phyloP scores from a whole-genome alignment of 2,329 filamentous ascomycete species.

The Fusarium chlamydosporum region DNA sequence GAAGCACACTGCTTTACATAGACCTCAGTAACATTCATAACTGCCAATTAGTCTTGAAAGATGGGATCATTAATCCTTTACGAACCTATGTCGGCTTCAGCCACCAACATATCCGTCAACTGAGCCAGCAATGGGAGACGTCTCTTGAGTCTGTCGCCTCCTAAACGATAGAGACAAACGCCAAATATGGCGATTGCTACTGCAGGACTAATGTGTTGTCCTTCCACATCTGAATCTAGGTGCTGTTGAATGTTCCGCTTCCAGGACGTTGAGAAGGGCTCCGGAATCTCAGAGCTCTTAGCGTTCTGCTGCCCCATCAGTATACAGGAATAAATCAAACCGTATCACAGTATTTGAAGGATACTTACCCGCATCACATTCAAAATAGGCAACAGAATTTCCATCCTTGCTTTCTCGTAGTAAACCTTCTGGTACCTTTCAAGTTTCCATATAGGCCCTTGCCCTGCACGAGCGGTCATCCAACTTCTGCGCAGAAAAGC shows the following conservation, averaged over 20 bases:
- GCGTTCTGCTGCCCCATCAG: neutral
- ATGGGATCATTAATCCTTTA: neutral
- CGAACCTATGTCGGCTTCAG: neutral
- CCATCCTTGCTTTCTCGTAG: neutral
- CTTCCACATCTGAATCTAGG: neutral
- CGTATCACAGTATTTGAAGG: neutral
- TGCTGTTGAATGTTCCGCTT: neutral
- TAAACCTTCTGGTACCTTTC: too few relatives aligned
- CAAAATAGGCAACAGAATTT: neutral
- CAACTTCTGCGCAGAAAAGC: too few relatives aligned
- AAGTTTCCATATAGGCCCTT: too few relatives aligned
- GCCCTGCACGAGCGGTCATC: too few relatives aligned
- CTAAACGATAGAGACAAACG: neutral
- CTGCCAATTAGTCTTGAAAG: rapidly evolving
- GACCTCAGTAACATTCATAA: neutral
- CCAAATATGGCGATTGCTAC: neutral
- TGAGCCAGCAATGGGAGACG: neutral
- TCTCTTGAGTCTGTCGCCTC: neutral
- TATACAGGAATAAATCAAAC: neutral
- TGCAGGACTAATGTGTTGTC: neutral
- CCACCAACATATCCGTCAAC: neutral
- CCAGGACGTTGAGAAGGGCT: neutral
- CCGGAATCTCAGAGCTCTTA: neutral
- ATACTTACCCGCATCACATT: neutral
- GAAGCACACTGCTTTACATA: neutral